Evolutionary conservation across 148 eudicot genomes (phyloP).

Genomic region (Pouteria glomerata): DNA sequence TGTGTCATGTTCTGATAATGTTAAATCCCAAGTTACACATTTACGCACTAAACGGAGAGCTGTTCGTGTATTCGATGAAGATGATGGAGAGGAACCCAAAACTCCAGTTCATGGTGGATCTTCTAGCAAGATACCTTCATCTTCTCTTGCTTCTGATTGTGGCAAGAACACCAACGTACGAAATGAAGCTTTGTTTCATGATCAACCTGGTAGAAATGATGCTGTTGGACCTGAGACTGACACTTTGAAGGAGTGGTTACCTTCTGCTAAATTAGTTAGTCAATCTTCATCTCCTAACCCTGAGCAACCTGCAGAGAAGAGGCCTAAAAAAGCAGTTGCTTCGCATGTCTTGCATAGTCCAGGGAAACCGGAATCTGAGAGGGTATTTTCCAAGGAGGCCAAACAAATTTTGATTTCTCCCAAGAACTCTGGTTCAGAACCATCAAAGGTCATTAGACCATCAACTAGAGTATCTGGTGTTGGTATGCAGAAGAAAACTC

Average conservation of each 20-base stretch:
- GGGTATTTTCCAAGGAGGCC: conserved; percentile 25
- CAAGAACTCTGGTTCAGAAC: conserved; percentile 36
- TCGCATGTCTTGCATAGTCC: conserved; percentile 30
- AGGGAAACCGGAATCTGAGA: conserved; percentile 27
- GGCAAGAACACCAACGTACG: conserved; percentile 20
- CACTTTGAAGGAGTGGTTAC: conserved; percentile 23
- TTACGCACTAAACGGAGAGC: conserved; percentile 58
- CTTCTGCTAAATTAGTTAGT: conserved; percentile 20
- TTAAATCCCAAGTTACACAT: conserved; percentile 28
- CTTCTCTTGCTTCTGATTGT: conserved; percentile 27
- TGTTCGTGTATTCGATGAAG: conserved; percentile 65
- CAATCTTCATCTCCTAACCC: conserved; percentile 25
- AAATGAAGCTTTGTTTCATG: conserved; percentile 21
- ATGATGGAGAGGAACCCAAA: conserved; percentile 66
- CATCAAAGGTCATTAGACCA: conserved; percentile 27
- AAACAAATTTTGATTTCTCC: conserved; percentile 41
- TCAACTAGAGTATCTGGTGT: conserved; percentile 30
- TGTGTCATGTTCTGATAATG: conserved; percentile 13
- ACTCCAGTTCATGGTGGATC: conserved; percentile 83
- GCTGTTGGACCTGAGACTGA: conserved; percentile 27
- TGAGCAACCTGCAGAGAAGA: conserved; percentile 36
- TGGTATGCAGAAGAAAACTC: conserved; percentile 37
- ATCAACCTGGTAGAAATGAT: conserved; percentile 27
- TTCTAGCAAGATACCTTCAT: conserved; percentile 28
- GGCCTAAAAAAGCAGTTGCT: conserved; percentile 21